These are phyloP conservation scores for Tricholoma flavovirens DNA, from an alignment of 768 basidiomycete species.

Conservation along the genomic window DNA sequence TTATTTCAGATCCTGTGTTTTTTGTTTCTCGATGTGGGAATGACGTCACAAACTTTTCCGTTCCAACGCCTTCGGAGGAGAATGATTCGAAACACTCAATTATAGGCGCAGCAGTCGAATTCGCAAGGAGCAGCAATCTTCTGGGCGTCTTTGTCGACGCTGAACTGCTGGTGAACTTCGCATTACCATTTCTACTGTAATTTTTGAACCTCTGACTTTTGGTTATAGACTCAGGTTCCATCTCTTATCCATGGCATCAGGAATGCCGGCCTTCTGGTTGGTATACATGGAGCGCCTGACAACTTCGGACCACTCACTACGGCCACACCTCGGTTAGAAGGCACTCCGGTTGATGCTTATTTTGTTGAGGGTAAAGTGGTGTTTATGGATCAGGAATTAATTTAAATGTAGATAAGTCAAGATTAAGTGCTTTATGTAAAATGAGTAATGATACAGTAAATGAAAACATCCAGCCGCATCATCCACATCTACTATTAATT, in stretches of 20 bases:
- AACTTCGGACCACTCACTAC: slow-evolving; percentile 28
- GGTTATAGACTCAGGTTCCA: slow-evolving; percentile 72
- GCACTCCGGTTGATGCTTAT: slow-evolving; percentile 59
- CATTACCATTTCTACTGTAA: slow-evolving; percentile 7
- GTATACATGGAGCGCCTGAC: slow-evolving; percentile 66
- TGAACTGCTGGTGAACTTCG: slow-evolving; percentile 63
- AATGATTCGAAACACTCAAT: slow-evolving; percentile 55
- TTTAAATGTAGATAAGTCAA: slow-evolving; percentile 17
- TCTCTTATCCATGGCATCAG: slow-evolving; percentile 85
- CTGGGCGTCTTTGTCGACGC: slow-evolving; percentile 89
- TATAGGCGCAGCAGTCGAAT: slow-evolving; percentile 87
- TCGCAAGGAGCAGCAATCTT: slow-evolving; percentile 88
- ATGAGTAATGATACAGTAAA: slow-evolving; percentile 7
- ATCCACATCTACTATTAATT: neutral
- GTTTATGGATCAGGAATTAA: slow-evolving; percentile 57
- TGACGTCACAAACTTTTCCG: slow-evolving; percentile 30
- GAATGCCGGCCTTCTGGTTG: slow-evolving; percentile 82
- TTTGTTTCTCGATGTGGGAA: slow-evolving; percentile 86
- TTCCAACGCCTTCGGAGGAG: slow-evolving; percentile 35
- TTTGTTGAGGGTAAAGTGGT: slow-evolving; percentile 58
- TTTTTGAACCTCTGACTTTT: slow-evolving; percentile 11
- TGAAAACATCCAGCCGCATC: slow-evolving; percentile 4
- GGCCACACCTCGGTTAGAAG: slow-evolving; percentile 33
- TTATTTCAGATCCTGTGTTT: slow-evolving; percentile 83
- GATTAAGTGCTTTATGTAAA: slow-evolving; percentile 2